Conservation (phyloP, 805 yeast species). For the Hanseniaspora lindneri region DNA sequence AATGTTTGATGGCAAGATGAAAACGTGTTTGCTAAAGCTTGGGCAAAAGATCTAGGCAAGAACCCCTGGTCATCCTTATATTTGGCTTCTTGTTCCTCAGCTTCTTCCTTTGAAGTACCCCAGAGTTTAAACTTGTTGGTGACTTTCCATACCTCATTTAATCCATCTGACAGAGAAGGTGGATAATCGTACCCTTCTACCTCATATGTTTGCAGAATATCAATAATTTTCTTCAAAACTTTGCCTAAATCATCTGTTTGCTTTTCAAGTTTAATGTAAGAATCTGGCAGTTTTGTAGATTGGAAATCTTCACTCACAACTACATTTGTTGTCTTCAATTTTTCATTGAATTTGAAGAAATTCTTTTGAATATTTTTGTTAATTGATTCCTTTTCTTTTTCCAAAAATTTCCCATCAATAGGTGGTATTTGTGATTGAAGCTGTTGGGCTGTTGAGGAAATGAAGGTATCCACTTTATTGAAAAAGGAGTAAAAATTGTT, state of each 20-base stretch:
- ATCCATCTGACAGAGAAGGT: conserved; percentile 59
- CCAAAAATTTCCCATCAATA: conserved; percentile 7
- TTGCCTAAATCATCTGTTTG: conserved; percentile 53
- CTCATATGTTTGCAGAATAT: conserved; percentile 51
- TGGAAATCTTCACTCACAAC: conserved; percentile 9
- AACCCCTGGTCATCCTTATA: conserved; percentile 16
- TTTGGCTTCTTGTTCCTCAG: conserved; percentile 8
- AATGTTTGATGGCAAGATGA: conserved; percentile 33
- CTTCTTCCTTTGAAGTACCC: conserved; percentile 16
- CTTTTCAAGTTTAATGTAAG: conserved; percentile 54
- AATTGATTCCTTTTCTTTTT: conserved; percentile 9
- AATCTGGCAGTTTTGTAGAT: conserved; percentile 55
- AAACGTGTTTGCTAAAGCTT: conserved; percentile 52
- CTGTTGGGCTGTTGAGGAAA: conserved; percentile 15
- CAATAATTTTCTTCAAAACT: conserved; percentile 42
- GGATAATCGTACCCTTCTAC: conserved; percentile 75
- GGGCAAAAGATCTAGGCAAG: conserved; percentile 61
- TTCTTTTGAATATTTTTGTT: conserved; percentile 16
- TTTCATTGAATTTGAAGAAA: conserved; percentile 14
- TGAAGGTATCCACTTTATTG: conserved; percentile 14
- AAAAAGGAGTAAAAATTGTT: conserved; percentile 15
- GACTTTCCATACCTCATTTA: conserved; percentile 28
- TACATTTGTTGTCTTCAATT: conserved; percentile 11
- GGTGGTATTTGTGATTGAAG: conserved; percentile 15
- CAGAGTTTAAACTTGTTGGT: conserved; percentile 22